Base-by-base conservation (phyloP, 371 early-diverging fungal species). In the Lichtheimia ramosa region DNA sequence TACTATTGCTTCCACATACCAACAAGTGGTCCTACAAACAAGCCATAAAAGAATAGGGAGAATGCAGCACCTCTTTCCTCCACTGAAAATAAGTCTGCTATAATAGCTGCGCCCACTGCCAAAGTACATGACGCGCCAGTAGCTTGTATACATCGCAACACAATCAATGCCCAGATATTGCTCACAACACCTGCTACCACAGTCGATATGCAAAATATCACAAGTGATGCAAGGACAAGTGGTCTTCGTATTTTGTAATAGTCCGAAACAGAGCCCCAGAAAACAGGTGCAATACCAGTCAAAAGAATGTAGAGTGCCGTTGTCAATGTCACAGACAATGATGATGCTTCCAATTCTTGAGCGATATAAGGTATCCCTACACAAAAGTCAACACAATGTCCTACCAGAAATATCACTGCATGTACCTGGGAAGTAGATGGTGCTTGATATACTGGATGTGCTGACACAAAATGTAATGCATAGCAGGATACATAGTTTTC, bases 261-360 rank as follows among this genome's bases (percentile, higher is more conserved):
- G 63, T 92, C 92, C 0, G 89, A 85, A 14, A 85, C 27, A 3
- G 84, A 77, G 13, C 86, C 89, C 86, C 86, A 89, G 14, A 89
- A 61, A 0, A 92, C 63, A 41, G 87, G 85, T 24, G 80, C 74
- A 51, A 86, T 75, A 18, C 85, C 87, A 69, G 82, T 77, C 24
- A 75, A 67, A 16, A 86, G 64, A 27, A 83, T 69, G 50, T 83
- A 86, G 10, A 82, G 57, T 8, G 83, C 81, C 14, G 83, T 77
- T 5, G 87, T 83, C 40, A 83, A 59, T 50, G 83, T 82, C 48
- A 81, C 81, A 10, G 75, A 69, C 6, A 78, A 77, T 14, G 70
- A 34, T 3, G 81, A 68, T 3, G 85, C 80, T 20, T 78, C 21
- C 7, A 86, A 69, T 24, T 83, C 83, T 12, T 51, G 27, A 15